Conservation (phyloP, 148 eudicot species). For the Euryodendron excelsum region DNA sequence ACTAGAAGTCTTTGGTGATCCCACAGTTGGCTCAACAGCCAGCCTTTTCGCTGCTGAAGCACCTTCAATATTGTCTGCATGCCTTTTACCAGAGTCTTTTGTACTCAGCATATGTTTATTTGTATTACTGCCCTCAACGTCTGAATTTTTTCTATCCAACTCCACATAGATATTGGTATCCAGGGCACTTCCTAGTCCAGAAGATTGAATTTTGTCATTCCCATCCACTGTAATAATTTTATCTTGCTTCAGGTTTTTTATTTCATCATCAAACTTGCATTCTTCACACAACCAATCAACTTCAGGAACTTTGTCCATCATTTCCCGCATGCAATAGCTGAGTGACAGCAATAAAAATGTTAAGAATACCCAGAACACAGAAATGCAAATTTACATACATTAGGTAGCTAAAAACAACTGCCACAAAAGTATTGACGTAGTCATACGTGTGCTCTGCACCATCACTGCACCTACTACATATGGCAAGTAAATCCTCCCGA, state of each 20-base stretch:
- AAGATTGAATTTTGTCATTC: slow-evolving; percentile 44
- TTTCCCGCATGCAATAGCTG: slow-evolving; percentile 93
- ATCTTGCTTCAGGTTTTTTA: slow-evolving; percentile 37
- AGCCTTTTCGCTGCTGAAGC: slow-evolving; percentile 59
- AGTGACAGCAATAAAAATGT: slow-evolving; percentile 14
- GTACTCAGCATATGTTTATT: slow-evolving; percentile 28
- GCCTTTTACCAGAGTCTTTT: slow-evolving; percentile 49
- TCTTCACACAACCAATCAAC: slow-evolving; percentile 98
- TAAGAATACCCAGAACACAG: slow-evolving; percentile 1
- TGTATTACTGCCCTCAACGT: slow-evolving; percentile 33
- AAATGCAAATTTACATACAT: not conserved
- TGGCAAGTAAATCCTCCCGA: slow-evolving; percentile 91
- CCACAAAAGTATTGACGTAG: slow-evolving; percentile 2
- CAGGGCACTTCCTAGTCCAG: slow-evolving; percentile 38
- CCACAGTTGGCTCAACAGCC: slow-evolving; percentile 48
- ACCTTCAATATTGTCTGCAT: slow-evolving; percentile 51
- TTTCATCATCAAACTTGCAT: slow-evolving; percentile 54
- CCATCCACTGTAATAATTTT: slow-evolving; percentile 27
- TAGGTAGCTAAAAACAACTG: not conserved
- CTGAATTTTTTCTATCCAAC: slow-evolving; percentile 38
- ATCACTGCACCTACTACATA: slow-evolving; percentile 85
- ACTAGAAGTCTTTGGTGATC: slow-evolving; percentile 46
- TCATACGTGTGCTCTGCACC: slow-evolving; percentile 99
- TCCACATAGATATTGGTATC: slow-evolving; percentile 26
- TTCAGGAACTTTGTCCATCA: slow-evolving; percentile 70